Evolutionary conservation across 192 early-diverging fungal species (phyloP), one percentile per base, ranked within the genome.

Genomic region (Thamnidium elegans): DNA sequence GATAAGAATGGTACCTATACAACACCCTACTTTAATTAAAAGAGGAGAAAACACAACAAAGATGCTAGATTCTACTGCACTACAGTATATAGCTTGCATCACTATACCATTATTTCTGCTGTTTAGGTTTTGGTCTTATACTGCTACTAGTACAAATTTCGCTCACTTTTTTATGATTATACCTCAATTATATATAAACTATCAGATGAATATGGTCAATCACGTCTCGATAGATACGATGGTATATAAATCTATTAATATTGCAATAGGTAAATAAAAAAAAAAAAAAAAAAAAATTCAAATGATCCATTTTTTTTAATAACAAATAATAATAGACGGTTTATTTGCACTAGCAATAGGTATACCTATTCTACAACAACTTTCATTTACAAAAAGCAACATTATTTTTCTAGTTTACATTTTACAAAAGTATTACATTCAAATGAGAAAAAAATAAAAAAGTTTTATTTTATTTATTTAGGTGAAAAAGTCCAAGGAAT

Each of bases 121-220:
- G 11, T 96, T 93, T 75, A 83, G 87, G 0, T 65, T 92, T 53
- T 96, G 94, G 66, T 89, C 87, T 4, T 47, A 92, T 32, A 84
- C 13, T 94, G 91, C 90, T 94, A 94, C 73, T 91, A 90, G 94
- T 3, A 93, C 94, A 69, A 84, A 84, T 13, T 93, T 94, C 78
- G 92, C 89, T 2, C 86, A 86, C 53, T 82, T 86, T 66, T 83
- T 79, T 51, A 91, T 94, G 87, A 89, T 87, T 0, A 10, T 17
- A 10, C 94, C 94, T n/a, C 92, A 94, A 67, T 69, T 96, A 54
- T 93, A 92, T 68, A 92, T 96, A 79, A 95, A 95, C 78, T 93
- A 95, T 78, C 91, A 90, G 67, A 74, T 88, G 45, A 81, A 83
- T 69, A 83, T 78, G 62, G 84, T 78, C 63, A 69, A 56, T 30